A percentile compares a stretch with the other conserved stretches of the same genome.
Conservation (phyloP, 352 stramenopile species). For the Globisporangium polare region DNA sequence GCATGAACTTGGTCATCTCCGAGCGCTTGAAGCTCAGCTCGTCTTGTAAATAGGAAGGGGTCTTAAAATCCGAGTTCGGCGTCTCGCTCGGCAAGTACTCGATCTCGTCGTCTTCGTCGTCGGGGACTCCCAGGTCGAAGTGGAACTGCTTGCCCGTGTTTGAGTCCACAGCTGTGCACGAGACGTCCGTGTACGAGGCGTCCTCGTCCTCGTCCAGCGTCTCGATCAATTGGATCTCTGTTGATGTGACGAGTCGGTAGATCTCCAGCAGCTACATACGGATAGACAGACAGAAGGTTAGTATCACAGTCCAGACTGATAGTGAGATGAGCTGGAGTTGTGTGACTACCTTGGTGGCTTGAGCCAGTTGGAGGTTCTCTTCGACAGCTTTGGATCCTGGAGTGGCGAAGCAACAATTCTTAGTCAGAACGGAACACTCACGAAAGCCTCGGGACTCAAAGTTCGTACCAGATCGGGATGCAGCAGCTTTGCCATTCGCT, state of each 20-base stretch:
- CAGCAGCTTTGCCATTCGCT: conserved; percentile 31
- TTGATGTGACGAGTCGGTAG: conserved; percentile 75
- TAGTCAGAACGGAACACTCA: too few relatives aligned
- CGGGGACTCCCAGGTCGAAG: conserved; percentile 72
- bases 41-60: conserved; percentile 76
- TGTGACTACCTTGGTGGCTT: conserved; percentile 65
- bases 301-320: not conserved
- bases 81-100: conserved; percentile 75
- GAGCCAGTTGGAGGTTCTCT: conserved; percentile 46
- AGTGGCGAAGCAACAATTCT: not conserved
- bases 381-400: conserved; percentile 41
- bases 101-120: conserved; percentile 61
- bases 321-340: not conserved
- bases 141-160: conserved; percentile 61
- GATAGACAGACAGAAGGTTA: conserved; percentile 3
- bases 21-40: conserved; percentile 77
- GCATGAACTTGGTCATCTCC: conserved; percentile 84
- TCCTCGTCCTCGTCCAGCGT: conserved; percentile 47
- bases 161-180: conserved; percentile 64
- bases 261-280: conserved; percentile 59
- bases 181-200: conserved; percentile 55
- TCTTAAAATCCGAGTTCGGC: conserved; percentile 40
- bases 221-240: conserved; percentile 73
- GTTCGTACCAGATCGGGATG: conserved; percentile 26
- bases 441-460: too few relatives aligned